Conservation (phyloP, 139 green algal genomes). For the Deuterostichococcus epilithicus region DNA sequence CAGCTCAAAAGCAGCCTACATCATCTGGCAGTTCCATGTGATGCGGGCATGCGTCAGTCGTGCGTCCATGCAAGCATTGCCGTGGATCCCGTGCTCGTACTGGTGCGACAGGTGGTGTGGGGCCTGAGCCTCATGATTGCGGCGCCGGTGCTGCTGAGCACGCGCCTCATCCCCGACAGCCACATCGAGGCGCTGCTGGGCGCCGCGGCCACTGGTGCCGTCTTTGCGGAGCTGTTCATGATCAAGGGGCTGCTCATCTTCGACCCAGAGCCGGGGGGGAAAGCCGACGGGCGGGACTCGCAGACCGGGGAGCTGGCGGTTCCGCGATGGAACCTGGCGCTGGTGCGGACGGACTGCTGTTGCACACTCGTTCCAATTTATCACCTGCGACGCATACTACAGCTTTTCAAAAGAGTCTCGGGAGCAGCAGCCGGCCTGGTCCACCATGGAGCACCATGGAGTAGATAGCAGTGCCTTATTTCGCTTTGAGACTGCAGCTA, state of each 20-base stretch:
- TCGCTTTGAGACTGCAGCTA: no score
- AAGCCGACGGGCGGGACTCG: neutral
- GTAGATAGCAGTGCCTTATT: no score
- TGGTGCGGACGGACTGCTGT: no score
- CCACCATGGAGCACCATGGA: no score
- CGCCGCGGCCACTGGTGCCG: constrained; percentile 26
- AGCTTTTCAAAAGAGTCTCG: no score
- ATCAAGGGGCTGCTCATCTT: constrained; percentile 48
- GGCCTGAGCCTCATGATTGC: constrained; percentile 5
- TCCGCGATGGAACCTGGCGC: neutral
- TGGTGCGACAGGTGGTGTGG: neutral
- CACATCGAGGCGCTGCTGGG: constrained; percentile 31
- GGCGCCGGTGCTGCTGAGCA: neutral
- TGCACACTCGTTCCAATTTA: no score
- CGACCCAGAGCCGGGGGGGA: constrained; percentile 18
- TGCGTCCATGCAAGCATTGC: neutral
- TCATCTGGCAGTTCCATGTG: no score
- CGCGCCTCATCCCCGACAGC: neutral
- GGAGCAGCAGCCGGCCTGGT: no score
- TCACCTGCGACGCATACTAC: no score
- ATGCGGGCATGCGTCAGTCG: no score
- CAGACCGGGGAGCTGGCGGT: neutral
- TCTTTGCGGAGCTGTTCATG: constrained; percentile 47
- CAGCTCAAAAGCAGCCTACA: no score
- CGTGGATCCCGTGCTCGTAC: neutral